Evolutionary conservation across 495 filamentous ascomycete species (phyloP).

Genomic region (Daldinia loculata): DNA sequence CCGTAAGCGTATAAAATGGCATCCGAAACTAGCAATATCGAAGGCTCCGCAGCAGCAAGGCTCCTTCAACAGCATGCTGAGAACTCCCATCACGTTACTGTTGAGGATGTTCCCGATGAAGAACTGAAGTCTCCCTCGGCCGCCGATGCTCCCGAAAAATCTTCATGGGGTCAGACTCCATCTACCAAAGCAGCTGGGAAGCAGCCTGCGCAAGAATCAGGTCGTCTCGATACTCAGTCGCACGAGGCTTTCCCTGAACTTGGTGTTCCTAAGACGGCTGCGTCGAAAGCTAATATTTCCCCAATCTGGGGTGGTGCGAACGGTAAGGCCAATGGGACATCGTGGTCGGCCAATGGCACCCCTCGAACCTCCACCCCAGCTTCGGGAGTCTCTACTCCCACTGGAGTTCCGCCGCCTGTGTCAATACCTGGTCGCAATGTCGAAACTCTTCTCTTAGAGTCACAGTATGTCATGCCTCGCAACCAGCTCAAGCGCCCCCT

Average conservation of each 20-base stretch:
- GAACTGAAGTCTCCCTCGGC: constrained; percentile 64
- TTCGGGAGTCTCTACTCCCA: constrained; percentile 66
- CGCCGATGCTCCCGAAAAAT: constrained; percentile 47
- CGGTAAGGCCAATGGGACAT: constrained; percentile 68
- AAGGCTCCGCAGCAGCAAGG: constrained; percentile 72
- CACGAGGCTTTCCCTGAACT: constrained; percentile 91
- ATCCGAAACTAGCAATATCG: constrained; percentile 47
- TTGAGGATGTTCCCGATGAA: constrained; percentile 84
- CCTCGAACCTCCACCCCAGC: constrained; percentile 65
- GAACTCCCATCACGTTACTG: constrained; percentile 70
- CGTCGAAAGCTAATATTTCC: constrained; percentile 62
- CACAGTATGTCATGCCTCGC: constrained; percentile 74
- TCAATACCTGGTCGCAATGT: constrained; percentile 79
- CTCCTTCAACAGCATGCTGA: constrained; percentile 80
- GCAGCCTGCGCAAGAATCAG: constrained; percentile 62
- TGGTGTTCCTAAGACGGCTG: constrained; percentile 72
- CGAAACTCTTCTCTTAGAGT: constrained; percentile 74
- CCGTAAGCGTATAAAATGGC: constrained; percentile 42
- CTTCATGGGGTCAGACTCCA: constrained; percentile 53
- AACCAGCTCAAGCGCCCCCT: constrained; percentile 83
- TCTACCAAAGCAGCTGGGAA: constrained; percentile 70
- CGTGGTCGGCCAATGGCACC: constrained; percentile 58
- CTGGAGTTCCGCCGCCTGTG: constrained; percentile 67
- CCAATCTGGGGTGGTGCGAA: constrained; percentile 67
- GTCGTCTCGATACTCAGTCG: constrained; percentile 77